Percentiles rank a stretch among this genome's conserved stretches.
phyloP scores from a whole-genome alignment of 805 yeast genomes.

The Cyberlindnera maritima region DNA sequence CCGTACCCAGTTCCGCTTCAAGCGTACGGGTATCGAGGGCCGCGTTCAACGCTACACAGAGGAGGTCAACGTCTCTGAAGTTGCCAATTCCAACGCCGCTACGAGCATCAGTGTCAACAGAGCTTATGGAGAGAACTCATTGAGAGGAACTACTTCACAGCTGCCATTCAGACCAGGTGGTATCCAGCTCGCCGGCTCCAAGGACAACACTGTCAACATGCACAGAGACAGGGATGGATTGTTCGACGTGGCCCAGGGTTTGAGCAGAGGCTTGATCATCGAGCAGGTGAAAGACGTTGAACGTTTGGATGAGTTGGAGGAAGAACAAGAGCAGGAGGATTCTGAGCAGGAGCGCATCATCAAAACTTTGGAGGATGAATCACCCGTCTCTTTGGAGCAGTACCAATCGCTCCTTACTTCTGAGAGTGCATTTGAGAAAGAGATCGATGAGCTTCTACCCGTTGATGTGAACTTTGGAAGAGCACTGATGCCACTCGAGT shows the following conservation, averaged over 20 bases:
- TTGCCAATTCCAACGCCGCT: conserved; percentile 51
- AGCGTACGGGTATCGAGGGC: conserved; percentile 76
- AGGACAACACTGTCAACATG: conserved; percentile 36
- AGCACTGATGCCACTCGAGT: conserved; percentile 19
- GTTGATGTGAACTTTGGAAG: conserved; percentile 44
- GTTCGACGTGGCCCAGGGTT: conserved; percentile 80
- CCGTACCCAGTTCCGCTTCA: conserved; percentile 64
- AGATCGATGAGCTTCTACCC: conserved; percentile 51
- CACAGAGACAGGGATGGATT: conserved; percentile 75
- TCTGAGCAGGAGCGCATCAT: conserved; percentile 21
- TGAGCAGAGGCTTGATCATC: conserved; percentile 60
- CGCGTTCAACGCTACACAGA: conserved; percentile 61
- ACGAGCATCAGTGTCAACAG: conserved; percentile 75
- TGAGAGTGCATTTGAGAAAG: conserved; percentile 28
- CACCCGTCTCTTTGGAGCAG: conserved; percentile 6
- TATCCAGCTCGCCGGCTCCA: conserved; percentile 34
- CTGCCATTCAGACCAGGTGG: conserved; percentile 97
- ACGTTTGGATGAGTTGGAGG: conserved; percentile 20
- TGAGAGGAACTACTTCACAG: conserved; percentile 68
- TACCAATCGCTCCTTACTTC: background rate
- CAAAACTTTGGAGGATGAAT: background rate
- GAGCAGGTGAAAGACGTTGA: conserved; percentile 4
- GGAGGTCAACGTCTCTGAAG: conserved; percentile 47
- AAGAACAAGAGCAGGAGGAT: conserved; percentile 24
- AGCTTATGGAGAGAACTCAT: conserved; percentile 56